Conservation (phyloP, 441 rosid genomes). For the Euphorbia corollata region DNA sequence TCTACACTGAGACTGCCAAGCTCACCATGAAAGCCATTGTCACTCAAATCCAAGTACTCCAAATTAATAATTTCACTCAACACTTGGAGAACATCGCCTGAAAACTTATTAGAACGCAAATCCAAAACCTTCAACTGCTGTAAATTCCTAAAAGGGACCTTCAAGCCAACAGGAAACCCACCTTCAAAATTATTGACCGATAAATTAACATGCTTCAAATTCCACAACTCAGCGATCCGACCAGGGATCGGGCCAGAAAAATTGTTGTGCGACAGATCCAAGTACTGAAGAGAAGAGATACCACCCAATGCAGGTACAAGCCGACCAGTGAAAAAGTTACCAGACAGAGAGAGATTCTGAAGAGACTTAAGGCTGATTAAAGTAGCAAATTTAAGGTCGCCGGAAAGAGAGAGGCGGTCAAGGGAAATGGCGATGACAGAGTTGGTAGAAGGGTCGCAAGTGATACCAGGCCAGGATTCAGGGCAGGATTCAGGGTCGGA, state of each 20-base stretch:
- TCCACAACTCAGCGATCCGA: constrained; percentile 69
- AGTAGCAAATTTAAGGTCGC: constrained; percentile 73
- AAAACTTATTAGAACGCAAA: constrained; percentile 50
- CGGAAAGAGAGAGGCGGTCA: constrained; percentile 51
- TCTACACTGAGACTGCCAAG: constrained; percentile 30
- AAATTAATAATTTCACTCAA: constrained; percentile 57
- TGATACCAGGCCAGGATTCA: constrained; percentile 54
- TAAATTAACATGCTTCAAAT: constrained; percentile 57
- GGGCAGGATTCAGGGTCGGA: constrained; percentile 44
- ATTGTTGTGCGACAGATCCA: constrained; percentile 76
- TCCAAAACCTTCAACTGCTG: constrained; percentile 71
- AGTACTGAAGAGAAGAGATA: constrained; percentile 51
- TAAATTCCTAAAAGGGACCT: constrained; percentile 39
- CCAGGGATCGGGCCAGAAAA: constrained; percentile 86
- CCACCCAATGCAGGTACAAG: constrained; percentile 71
- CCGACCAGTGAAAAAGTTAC: constrained; percentile 77
- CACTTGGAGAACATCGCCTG: constrained; percentile 52
- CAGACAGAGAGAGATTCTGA: constrained; percentile 57
- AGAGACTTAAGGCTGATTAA: constrained; percentile 49
- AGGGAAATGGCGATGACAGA: constrained; percentile 49
- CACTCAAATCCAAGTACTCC: constrained; percentile 78
- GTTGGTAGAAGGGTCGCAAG: constrained; percentile 41
- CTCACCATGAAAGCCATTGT: constrained; percentile 54
- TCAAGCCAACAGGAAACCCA: constrained; percentile 45
- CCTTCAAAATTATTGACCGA: constrained; percentile 64